phyloP scores from a whole-genome alignment of 2,329 filamentous ascomycete species.

The Teratosphaeria pseudoeucalypti region DNA sequence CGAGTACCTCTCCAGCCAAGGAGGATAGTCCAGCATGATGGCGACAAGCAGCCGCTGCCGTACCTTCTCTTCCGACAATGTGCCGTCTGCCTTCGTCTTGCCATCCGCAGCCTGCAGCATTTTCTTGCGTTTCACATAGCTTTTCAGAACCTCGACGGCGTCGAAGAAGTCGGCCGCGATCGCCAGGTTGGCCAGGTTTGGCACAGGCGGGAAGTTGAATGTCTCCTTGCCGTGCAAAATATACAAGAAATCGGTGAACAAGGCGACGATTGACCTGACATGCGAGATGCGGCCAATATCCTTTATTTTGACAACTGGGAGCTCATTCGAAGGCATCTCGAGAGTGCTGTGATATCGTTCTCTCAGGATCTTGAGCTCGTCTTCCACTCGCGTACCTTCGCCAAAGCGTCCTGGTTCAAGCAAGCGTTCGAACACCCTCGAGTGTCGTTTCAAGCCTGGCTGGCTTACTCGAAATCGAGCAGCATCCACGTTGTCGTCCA shows the following conservation, averaged over 20 bases:
- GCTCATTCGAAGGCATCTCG: constrained; percentile 31
- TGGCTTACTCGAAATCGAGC: constrained; percentile 54
- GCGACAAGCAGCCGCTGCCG: constrained; percentile 61
- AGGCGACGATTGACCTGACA: constrained; percentile 42
- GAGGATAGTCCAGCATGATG: constrained; percentile 52
- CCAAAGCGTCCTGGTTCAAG: constrained; percentile 53
- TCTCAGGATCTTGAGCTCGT: constrained; percentile 42
- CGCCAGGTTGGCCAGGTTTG: constrained; percentile 56
- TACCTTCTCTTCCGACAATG: constrained; percentile 51
- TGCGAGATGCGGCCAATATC: constrained; percentile 61
- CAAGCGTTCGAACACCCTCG: constrained; percentile 60
- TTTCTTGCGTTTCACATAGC: constrained; percentile 41
- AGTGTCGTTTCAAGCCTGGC: constrained; percentile 47
- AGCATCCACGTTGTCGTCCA: constrained; percentile 41
- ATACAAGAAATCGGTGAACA: constrained; percentile 55
- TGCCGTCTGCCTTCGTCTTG: constrained; percentile 29
- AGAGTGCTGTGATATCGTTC: constrained; percentile 38
- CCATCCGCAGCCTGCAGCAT: constrained; percentile 32
- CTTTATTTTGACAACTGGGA: constrained; percentile 55
- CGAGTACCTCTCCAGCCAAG: constrained; percentile 51
- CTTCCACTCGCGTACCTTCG: constrained; percentile 48
- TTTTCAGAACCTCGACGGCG: constrained; percentile 46
- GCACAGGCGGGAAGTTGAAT: constrained; percentile 35
- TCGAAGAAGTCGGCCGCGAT: constrained; percentile 66
- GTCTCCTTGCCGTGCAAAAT: constrained; percentile 51